Conservation (phyloP, 1,284 basidiomycete species). For the Coriolopsis trogii region DNA sequence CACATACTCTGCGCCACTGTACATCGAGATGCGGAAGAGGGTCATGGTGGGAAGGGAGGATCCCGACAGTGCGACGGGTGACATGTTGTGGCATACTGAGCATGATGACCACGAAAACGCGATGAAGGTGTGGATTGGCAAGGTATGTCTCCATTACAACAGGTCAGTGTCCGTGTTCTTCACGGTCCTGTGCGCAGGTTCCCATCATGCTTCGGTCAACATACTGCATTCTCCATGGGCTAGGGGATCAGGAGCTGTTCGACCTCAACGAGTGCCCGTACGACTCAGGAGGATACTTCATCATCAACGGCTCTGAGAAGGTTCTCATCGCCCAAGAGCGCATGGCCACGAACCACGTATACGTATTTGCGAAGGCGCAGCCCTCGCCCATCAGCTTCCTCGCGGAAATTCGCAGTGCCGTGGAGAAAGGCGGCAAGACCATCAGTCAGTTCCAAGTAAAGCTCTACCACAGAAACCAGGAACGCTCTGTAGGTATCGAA, state of each 20-base stretch:
- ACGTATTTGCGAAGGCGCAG: conserved; percentile 98
- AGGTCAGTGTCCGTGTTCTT: conserved; percentile 2
- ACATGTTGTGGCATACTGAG: conserved; percentile 82
- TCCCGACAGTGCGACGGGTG: conserved; percentile 80
- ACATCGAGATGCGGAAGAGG: conserved; percentile 94
- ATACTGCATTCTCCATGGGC: conserved; percentile 88
- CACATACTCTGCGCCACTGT: conserved; percentile 95
- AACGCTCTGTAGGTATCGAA: conserved; percentile 70
- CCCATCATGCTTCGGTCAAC: conserved; percentile 98
- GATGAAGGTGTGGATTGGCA: conserved; percentile 95
- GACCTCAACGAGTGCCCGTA: conserved; percentile 97
- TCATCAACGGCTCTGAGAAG: conserved; percentile 99
- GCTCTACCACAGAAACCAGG: conserved; percentile 90
- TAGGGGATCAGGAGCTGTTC: conserved; percentile 83
- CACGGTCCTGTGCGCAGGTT: conserved; percentile 55
- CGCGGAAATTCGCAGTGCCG: conserved; percentile 96
- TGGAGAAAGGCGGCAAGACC: conserved; percentile 98
- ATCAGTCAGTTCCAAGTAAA: conserved; percentile 99
- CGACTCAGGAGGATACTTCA: conserved; percentile 98
- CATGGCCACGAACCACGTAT: conserved; percentile 99
- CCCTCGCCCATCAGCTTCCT: conserved; percentile 96
- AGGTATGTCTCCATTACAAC: conserved; percentile 58
- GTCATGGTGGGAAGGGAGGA: conserved; percentile 83
- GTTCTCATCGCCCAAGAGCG: conserved; percentile 99
- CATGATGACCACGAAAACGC: conserved; percentile 69